Percentiles rank a stretch among this genome's conserved stretches.
phyloP scores from a whole-genome alignment of 2,329 filamentous ascomycete species.

The Fusarium dlaminii region DNA sequence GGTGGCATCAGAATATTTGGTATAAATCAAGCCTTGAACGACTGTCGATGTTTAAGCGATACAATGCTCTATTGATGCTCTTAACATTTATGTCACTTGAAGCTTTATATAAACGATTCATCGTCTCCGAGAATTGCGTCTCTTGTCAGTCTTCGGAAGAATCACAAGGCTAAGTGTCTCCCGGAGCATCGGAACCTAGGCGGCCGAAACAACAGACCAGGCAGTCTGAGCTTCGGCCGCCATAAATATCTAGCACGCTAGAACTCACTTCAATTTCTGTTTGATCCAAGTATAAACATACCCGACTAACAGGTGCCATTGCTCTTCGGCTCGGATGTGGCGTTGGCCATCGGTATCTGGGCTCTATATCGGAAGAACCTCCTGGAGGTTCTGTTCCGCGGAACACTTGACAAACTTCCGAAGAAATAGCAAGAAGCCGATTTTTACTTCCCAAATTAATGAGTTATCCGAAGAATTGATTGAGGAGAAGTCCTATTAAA shows the following conservation, averaged over 20 bases:
- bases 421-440: neutral
- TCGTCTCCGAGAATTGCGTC: rapidly evolving
- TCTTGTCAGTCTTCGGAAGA: neutral
- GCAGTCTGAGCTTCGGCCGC: rapidly evolving
- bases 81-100: rapidly evolving
- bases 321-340: neutral
- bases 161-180: rapidly evolving
- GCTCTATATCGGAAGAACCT: neutral
- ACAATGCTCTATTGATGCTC: neutral
- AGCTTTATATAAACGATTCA: neutral
- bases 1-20: neutral
- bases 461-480: rapidly evolving
- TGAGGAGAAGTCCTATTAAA: neutral
- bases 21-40: rapidly evolving
- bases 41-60: neutral
- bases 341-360: neutral
- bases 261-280: neutral
- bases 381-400: neutral
- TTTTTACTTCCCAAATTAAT: rapidly evolving
- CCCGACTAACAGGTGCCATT: rapidly evolving
- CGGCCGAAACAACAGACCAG: neutral
- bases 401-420: neutral
- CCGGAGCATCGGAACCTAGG: neutral
- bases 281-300: neutral
- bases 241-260: neutral